Evolutionary conservation across 1,284 basidiomycete species (phyloP).

Genomic region (Psilocybe mexicana): DNA sequence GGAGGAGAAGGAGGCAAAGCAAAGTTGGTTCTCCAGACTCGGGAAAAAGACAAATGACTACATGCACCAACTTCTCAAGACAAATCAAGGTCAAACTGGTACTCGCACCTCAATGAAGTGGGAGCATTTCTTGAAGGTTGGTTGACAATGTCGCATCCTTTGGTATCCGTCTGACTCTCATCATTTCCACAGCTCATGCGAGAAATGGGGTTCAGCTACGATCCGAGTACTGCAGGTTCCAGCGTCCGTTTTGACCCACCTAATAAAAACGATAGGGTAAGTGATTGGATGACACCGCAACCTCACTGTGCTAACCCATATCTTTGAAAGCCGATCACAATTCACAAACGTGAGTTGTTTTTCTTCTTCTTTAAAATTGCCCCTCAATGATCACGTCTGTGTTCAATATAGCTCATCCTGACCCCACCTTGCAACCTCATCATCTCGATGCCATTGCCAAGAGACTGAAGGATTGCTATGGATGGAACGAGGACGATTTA

Average conservation of each 20-base stretch:
- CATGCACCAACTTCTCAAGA: slow-evolving; percentile 66
- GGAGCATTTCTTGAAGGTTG: slow-evolving; percentile 53
- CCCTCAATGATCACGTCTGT: background rate
- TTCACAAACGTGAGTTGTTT: slow-evolving; percentile 67
- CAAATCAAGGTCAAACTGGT: slow-evolving; percentile 55
- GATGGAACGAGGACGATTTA: slow-evolving; percentile 70
- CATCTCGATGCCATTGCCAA: slow-evolving; percentile 57
- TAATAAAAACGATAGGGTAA: slow-evolving; percentile 52
- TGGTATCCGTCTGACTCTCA: background rate
- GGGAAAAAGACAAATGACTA: slow-evolving; percentile 56
- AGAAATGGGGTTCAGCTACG: slow-evolving; percentile 74
- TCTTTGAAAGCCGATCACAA: slow-evolving; percentile 57
- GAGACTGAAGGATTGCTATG: slow-evolving; percentile 62
- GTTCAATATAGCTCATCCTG: slow-evolving; percentile 63
- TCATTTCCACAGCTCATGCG: slow-evolving; percentile 57
- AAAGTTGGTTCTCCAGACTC: slow-evolving; percentile 55
- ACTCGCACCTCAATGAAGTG: slow-evolving; percentile 67
- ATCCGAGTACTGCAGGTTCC: slow-evolving; percentile 75
- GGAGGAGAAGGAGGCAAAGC: slow-evolving; percentile 44
- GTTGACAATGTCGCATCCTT: slow-evolving; percentile 5
- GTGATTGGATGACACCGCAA: background rate
- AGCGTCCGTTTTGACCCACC: slow-evolving; percentile 81
- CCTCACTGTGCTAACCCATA: slow-evolving; percentile 3
- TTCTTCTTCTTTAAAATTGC: background rate
- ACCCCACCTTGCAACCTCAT: slow-evolving; percentile 56